Conservation (phyloP, 768 basidiomycete species). For the Lactarius sp. region DNA sequence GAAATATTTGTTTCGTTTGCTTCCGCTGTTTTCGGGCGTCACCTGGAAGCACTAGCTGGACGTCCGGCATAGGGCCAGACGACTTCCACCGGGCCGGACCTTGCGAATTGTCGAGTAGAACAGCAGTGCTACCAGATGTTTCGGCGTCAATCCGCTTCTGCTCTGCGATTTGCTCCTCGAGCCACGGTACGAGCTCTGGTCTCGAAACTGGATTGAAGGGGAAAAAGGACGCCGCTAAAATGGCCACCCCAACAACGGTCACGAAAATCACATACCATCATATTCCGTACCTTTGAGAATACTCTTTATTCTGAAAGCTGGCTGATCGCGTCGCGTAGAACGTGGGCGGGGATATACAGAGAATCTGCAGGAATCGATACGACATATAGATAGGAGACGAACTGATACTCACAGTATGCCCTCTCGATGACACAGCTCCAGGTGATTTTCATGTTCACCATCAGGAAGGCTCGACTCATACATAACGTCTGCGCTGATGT, state of each 20-base stretch:
- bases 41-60: slow-evolving; percentile 61
- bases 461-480: slow-evolving; percentile 70
- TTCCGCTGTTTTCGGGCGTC: slow-evolving; percentile 74
- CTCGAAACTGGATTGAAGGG: slow-evolving; percentile 42
- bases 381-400: neutral
- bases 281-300: slow-evolving; percentile 73
- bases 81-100: slow-evolving; percentile 35
- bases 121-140: slow-evolving; percentile 56
- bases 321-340: slow-evolving; percentile 50
- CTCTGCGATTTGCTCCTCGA: slow-evolving; percentile 73
- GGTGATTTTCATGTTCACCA: slow-evolving; percentile 56
- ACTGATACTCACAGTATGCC: slow-evolving; percentile 62
- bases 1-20: slow-evolving; percentile 61
- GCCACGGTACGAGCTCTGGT: slow-evolving; percentile 67
- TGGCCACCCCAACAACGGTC: neutral
- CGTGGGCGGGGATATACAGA: slow-evolving; percentile 52
- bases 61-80: slow-evolving; percentile 36
- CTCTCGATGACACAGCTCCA: slow-evolving; percentile 69
- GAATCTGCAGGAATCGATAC: slow-evolving; percentile 37
- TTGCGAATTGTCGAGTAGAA: slow-evolving; percentile 39
- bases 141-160: slow-evolving; percentile 69
- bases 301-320: slow-evolving; percentile 79
- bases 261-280: slow-evolving; percentile 46
- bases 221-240: slow-evolving; percentile 7
- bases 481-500: slow-evolving; percentile 84